A percentile compares a stretch with the other conserved stretches of the same genome.
These are phyloP conservation scores for Collybiopsis luxurians DNA, from an alignment of 768 basidiomycete species.

Conservation along the genomic window DNA sequence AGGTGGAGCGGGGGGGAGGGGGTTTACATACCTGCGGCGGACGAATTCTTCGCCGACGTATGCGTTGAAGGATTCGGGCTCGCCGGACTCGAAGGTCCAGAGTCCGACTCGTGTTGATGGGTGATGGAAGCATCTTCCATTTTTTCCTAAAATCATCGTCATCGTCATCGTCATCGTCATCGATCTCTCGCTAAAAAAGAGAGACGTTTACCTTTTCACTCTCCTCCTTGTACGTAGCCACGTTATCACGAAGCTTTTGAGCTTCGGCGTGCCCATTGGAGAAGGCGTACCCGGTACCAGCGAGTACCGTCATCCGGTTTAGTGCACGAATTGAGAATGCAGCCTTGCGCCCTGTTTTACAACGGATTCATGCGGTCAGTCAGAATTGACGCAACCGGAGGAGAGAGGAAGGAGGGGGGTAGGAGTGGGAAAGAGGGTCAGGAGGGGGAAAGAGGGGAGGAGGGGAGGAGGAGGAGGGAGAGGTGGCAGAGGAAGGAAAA, in stretches of 20 bases:
- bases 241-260: conserved; percentile 51
- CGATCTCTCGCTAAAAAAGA: background rate
- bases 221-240: conserved; percentile 76
- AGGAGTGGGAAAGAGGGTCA: no score
- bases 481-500: no score
- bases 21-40: background rate
- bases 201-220: conserved; percentile 56
- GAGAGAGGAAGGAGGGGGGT: no score
- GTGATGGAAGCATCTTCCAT: conserved; percentile 41
- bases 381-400: background rate
- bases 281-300: conserved; percentile 28
- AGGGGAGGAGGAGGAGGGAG: no score
- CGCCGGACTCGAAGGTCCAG: background rate
- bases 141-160: conserved; percentile 9
- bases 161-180: background rate
- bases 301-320: conserved; percentile 70
- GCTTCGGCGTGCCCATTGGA: conserved; percentile 30
- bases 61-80: background rate
- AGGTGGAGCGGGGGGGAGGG: background rate
- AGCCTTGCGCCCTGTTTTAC: conserved; percentile 75
- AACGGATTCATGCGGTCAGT: background rate
- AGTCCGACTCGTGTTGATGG: conserved; percentile 42
- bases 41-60: background rate
- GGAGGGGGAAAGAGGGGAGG: no score
- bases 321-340: conserved; percentile 85